Evolutionary conservation across 164 flowering plant genomes (phyloP), one percentile per base, ranked within the genome.

Genomic region (Stephania yunnanensis): DNA sequence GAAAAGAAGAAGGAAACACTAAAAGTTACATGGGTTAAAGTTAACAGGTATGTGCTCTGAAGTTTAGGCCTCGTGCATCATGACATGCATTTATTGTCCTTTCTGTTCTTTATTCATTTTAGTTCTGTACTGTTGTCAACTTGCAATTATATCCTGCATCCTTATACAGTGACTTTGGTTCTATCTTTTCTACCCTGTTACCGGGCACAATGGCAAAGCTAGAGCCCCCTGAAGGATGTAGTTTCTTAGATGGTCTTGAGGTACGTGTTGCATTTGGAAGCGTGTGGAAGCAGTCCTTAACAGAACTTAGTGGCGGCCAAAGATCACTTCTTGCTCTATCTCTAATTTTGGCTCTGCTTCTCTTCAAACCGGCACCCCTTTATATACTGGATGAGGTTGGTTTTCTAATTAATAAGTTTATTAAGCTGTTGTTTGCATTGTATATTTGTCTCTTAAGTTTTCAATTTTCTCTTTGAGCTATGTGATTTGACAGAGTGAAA

Each of bases 231-330:
- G 99, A 96, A 84, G 99, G 99, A 73, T 71, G 98, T 81, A 89
- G 81, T 79, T 96, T 96, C 84, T 87, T 96, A 72, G 99, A 92
- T 88, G 99, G 99, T 71, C 92, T 96, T 79, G 99, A 94, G 83
- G 99, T 96, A 73, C 90, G 92, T 48, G 98, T 94, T 81, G 99
- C 99, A 69, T 96, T 96, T 87, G 99, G 99, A 78, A 80, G 88
- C 74, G 97, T 96, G 61, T 96, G 99, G 99, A 96, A 96, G 80
- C 97, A 94, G 84, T 92, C 99, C 3, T 81, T 96, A 80, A 94
- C 99, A 48, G 99, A 96, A 79, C 90, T 96, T 67, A 96, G 99
- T 86, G 99, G 99, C 29, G 99, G 98, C 55, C 99, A 96, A 75
- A 76, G 97, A 76, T 96, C 99, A 78, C 86, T 96, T 67, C 93